Evolutionary conservation across 257 asterid genomes (phyloP).

Genomic region (Scutellaria minor): DNA sequence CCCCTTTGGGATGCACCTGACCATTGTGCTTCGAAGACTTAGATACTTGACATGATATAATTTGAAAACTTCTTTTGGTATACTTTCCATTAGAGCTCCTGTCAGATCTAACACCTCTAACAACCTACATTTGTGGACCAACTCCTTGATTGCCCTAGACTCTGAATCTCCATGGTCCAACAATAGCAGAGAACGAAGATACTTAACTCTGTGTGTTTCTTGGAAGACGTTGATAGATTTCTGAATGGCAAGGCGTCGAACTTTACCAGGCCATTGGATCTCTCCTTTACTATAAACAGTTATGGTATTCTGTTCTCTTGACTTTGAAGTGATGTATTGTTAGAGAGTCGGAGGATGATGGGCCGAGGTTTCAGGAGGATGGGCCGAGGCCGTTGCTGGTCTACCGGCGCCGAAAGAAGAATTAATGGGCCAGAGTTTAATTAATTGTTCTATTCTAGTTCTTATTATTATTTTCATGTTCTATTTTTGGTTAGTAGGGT

Average conservation of each 20-base stretch:
- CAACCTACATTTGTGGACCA: not conserved
- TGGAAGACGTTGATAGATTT: no score
- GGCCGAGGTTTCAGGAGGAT: no score
- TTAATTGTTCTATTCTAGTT: no score
- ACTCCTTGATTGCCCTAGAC: not conserved
- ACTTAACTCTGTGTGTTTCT: not conserved
- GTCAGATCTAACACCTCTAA: slow-evolving; percentile 32
- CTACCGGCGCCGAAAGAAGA: no score
- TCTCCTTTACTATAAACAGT: not conserved
- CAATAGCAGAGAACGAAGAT: slow-evolving; percentile 31
- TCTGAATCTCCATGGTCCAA: not conserved
- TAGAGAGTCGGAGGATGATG: no score
- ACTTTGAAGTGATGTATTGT: slow-evolving; percentile 7
- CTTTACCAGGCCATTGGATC: not conserved
- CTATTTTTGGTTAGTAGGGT: no score
- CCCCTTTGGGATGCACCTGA: no score
- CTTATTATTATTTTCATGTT: no score
- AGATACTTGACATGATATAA: no score
- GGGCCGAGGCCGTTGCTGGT: no score
- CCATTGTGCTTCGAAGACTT: no score
- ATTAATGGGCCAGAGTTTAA: no score
- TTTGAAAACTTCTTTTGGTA: slow-evolving; percentile 9
- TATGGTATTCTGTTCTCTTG: slow-evolving; percentile 20
- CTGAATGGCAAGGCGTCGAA: slow-evolving; percentile 18
- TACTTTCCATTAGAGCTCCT: slow-evolving; percentile 12